Evolutionary conservation across 768 basidiomycete genomes (phyloP).

Genomic region (Auricularia cornea): DNA sequence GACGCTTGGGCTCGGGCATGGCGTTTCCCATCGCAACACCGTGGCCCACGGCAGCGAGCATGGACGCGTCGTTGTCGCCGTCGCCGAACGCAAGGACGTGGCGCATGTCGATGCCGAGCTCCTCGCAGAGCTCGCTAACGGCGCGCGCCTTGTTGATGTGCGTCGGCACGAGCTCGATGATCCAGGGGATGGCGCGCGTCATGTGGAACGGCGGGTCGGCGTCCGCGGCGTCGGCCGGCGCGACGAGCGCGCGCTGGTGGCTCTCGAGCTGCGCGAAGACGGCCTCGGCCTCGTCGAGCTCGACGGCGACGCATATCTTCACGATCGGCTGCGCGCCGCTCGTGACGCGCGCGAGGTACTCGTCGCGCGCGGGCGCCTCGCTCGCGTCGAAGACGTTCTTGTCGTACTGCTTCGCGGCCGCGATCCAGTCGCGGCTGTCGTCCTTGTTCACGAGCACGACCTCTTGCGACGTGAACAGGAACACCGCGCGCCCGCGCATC

Average conservation of each 20-base stretch:
- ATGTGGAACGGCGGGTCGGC: slow-evolving; percentile 2
- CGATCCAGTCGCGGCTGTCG: slow-evolving; percentile 5
- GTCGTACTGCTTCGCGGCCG: slow-evolving; percentile 5
- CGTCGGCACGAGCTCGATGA: slow-evolving; percentile 4
- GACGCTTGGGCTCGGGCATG: slow-evolving; percentile 5
- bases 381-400: slow-evolving; percentile 3
- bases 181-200: slow-evolving; percentile 9
- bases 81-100: slow-evolving; percentile 8
- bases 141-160: slow-evolving; percentile 4
- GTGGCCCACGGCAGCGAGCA: slow-evolving; percentile 4
- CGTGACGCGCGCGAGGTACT: background rate
- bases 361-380: background rate
- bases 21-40: slow-evolving; percentile 9
- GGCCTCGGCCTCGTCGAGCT: background rate
- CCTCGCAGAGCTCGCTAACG: slow-evolving; percentile 2
- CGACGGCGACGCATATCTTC: slow-evolving; percentile 5
- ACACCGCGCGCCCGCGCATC: slow-evolving; percentile 2
- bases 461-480: slow-evolving; percentile 5
- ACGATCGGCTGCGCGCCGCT: slow-evolving; percentile 2
- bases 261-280: background rate
- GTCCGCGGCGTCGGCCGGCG: background rate
- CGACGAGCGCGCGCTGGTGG: background rate
- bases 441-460: slow-evolving; percentile 2
- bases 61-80: slow-evolving; percentile 7
- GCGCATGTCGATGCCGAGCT: background rate